Percentiles rank a stretch among this genome's conserved stretches.
phyloP scores from a whole-genome alignment of 441 rosid species.

The Populus hybrid region DNA sequence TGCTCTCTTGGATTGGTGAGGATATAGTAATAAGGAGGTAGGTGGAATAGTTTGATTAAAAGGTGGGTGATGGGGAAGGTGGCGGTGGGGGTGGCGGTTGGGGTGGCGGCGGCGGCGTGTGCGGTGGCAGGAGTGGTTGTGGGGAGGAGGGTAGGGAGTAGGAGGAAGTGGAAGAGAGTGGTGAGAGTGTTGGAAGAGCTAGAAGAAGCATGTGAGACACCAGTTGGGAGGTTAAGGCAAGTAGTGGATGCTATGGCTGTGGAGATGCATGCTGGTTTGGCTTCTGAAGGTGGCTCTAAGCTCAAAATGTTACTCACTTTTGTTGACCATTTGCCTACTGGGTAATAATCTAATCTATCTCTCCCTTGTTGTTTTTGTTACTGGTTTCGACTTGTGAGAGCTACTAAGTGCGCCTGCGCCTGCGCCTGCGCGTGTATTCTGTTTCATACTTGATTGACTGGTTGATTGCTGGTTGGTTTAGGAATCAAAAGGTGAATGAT shows the following conservation, averaged over 20 bases:
- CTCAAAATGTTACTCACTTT: slow-evolving; percentile 92
- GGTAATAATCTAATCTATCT: slow-evolving; percentile 37
- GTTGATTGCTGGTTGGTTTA: slow-evolving; percentile 1
- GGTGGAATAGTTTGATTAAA: slow-evolving; percentile 5
- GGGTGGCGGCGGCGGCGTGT: slow-evolving; percentile 72
- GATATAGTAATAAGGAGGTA: neutral
- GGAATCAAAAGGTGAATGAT: slow-evolving; percentile 3
- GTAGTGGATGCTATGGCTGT: slow-evolving; percentile 89
- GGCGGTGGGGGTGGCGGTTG: slow-evolving; percentile 54
- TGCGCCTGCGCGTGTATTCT: no score
- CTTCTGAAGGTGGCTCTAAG: slow-evolving; percentile 97
- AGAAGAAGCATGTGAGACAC: slow-evolving; percentile 75
- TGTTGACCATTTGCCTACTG: slow-evolving; percentile 80
- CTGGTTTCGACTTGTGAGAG: slow-evolving; percentile 2
- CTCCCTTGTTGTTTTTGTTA: neutral
- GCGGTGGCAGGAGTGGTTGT: slow-evolving; percentile 74
- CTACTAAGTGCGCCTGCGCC: neutral
- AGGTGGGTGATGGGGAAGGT: slow-evolving; percentile 53
- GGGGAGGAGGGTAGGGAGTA: slow-evolving; percentile 54
- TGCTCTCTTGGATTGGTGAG: slow-evolving; percentile 16
- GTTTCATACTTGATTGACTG: neutral
- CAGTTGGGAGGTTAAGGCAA: slow-evolving; percentile 71
- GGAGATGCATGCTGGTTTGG: slow-evolving; percentile 99
- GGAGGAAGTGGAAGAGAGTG: slow-evolving; percentile 75
- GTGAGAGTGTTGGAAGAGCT: slow-evolving; percentile 62